Base-by-base conservation (phyloP, 2,329 filamentous ascomycete genomes). In the Colletotrichum liriopes region DNA sequence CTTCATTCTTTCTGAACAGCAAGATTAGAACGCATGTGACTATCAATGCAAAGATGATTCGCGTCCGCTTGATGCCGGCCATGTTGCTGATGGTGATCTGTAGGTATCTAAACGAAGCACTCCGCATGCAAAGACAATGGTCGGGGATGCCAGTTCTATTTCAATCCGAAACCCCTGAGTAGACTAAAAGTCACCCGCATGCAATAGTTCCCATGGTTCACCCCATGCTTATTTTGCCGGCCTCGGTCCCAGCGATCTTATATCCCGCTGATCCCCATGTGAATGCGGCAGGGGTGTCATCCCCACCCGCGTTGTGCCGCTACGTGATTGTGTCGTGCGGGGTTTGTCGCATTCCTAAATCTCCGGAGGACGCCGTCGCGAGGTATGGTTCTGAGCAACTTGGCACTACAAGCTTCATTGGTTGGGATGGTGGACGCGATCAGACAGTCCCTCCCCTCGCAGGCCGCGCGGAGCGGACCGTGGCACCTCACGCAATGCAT, bases 261-360 rank as follows among this genome's bases (percentile, higher is more conserved):
- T 67, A 51, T 62, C 45, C n/a, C 35, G 61, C 65, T 54, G 51
- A 68, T 69, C 65, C 45, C 65, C 58, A 68, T 68, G 65, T 68
- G 58, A 68, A 72, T 14, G 5, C 49, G 52, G 37, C 55, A 68
- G 51, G 65, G 65, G 43, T 68, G n/a, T 39, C 14, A 26, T 52
- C n/a, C 69, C 69, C 41, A 49, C 64, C 51, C 18, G 56, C 26
- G 26, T 16, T n/a, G 65, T 32, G 47, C 26, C 26, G 49, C 29
- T 54, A 45, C 23, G 37, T 32, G 41, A 61, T 56, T 56, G 41
- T 41, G 56, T 62, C 41, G 56, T 71, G 64, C 68, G 68, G 68
- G 68, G 68, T 71, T 62, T 39, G 56, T 71, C 49, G 51, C 39
- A 67, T 71, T 39, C 47, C 52, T 23, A 37, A 7, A 23, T 35